Conservation (phyloP, 2,329 filamentous ascomycete genomes). For the Arthrobotrys entomopaga region DNA sequence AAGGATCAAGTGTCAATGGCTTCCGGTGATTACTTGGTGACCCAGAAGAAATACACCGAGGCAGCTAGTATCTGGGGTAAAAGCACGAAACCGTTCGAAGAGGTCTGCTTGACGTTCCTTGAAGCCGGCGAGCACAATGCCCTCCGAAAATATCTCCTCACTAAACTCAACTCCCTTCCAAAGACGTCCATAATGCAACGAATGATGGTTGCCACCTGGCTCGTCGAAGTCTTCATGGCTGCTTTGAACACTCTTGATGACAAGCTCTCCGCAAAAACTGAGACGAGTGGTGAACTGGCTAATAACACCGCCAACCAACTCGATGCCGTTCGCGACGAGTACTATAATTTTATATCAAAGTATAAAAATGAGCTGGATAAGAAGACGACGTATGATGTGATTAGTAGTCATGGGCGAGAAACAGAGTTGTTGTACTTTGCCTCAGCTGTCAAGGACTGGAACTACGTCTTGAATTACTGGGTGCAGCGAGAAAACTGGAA, state of each 20-base stretch:
- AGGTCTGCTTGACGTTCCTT: conserved; percentile 90
- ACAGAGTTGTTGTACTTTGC: conserved; percentile 92
- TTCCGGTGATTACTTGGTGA: conserved; percentile 86
- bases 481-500: conserved; percentile 92
- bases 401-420: conserved; percentile 93
- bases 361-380: conserved; percentile 88
- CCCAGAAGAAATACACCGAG: conserved; percentile 82
- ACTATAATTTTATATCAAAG: conserved; percentile 84
- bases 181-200: conserved; percentile 89
- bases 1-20: conserved; percentile 91
- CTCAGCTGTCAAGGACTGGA: conserved; percentile 86
- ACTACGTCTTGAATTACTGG: conserved; percentile 97
- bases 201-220: conserved; percentile 93
- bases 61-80: conserved; percentile 91
- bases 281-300: conserved; percentile 41
- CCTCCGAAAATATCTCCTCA: conserved; percentile 84
- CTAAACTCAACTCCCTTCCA: conserved; percentile 83
- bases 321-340: conserved; percentile 71
- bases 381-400: conserved; percentile 93
- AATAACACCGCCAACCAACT: conserved; percentile 53
- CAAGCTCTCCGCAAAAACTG: conserved; percentile 82
- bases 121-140: conserved; percentile 91
- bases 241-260: conserved; percentile 95
- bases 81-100: conserved; percentile 96
- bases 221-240: conserved; percentile 95